Evolutionary conservation across 345 rosid species (phyloP).

Genomic region (Carallia brachiata): DNA sequence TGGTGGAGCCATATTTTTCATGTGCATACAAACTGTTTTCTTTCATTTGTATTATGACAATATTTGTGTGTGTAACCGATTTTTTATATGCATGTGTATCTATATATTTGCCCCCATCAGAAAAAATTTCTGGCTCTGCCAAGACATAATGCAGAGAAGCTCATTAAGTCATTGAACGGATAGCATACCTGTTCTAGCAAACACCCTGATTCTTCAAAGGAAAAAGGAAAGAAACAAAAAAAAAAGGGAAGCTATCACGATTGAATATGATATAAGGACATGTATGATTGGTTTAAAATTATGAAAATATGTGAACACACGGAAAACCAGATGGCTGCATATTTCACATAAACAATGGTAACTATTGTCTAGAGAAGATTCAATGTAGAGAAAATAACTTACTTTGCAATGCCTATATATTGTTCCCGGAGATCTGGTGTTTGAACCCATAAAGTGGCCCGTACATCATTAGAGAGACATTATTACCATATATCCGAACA

Average conservation of each 20-base stretch:
- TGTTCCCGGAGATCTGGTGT: slow-evolving; percentile 66
- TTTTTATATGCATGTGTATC: no score
- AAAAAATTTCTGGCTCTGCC: no score
- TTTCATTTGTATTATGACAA: no score
- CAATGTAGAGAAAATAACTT: slow-evolving; percentile 25
- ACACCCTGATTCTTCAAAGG: neutral
- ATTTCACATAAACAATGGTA: neutral
- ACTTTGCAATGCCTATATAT: slow-evolving; percentile 78
- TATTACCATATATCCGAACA: slow-evolving; percentile 69
- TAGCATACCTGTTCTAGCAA: neutral
- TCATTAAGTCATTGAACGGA: neutral
- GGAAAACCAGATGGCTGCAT: neutral
- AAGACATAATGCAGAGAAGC: neutral
- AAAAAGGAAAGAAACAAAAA: no score
- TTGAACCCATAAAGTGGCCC: slow-evolving; percentile 74
- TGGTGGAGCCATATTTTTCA: no score
- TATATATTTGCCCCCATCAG: no score
- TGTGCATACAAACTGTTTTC: no score
- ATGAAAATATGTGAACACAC: neutral
- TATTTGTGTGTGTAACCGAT: no score
- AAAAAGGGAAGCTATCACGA: no score
- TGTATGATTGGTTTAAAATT: neutral
- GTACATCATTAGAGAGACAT: slow-evolving; percentile 53
- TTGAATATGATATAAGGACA: neutral
- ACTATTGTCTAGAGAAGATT: neutral